These are phyloP conservation scores for Aspergillus nidulans DNA, from an alignment of 495 filamentous ascomycete species.

Conservation along the genomic window DNA sequence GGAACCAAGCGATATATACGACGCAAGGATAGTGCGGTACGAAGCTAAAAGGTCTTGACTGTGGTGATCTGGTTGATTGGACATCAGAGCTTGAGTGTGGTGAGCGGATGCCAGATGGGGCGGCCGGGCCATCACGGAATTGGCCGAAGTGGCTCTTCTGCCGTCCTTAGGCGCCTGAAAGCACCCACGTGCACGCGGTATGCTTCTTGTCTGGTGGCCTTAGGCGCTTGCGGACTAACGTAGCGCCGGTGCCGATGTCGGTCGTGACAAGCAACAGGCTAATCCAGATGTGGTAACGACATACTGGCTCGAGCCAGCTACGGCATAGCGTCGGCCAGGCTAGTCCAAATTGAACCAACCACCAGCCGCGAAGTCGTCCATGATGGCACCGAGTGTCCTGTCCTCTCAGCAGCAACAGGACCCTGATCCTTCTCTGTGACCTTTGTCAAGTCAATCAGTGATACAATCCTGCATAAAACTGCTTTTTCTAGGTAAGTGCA, in stretches of 20 bases:
- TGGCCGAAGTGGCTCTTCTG: conserved; percentile 1
- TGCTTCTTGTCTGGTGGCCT: neutral
- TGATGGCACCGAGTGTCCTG: conserved; percentile 9
- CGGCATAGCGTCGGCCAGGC: conserved; percentile 5
- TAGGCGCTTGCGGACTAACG: neutral
- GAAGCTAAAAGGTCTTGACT: conserved; percentile 1
- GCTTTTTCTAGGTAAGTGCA: conserved; percentile 12
- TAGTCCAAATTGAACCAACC: conserved; percentile 8
- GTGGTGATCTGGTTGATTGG: neutral
- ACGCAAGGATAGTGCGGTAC: neutral
- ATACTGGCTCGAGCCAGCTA: neutral
- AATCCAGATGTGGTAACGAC: conserved; percentile 1
- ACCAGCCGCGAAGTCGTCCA: conserved; percentile 12
- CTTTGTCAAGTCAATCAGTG: neutral
- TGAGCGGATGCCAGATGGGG: neutral
- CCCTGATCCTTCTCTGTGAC: conserved; percentile 10
- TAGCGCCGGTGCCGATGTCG: conserved; percentile 5
- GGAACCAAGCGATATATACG: neutral
- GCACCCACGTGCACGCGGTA: conserved; percentile 1
- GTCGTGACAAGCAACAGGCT: conserved; percentile 5
- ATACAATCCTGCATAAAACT: conserved; percentile 9
- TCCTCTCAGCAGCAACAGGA: conserved; percentile 11
- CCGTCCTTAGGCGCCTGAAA: neutral
- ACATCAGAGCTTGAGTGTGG: neutral
- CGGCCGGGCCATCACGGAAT: neutral